These are phyloP conservation scores for Phaffomyces antillensis DNA, from an alignment of 805 yeast genomes.

Conservation along the genomic window DNA sequence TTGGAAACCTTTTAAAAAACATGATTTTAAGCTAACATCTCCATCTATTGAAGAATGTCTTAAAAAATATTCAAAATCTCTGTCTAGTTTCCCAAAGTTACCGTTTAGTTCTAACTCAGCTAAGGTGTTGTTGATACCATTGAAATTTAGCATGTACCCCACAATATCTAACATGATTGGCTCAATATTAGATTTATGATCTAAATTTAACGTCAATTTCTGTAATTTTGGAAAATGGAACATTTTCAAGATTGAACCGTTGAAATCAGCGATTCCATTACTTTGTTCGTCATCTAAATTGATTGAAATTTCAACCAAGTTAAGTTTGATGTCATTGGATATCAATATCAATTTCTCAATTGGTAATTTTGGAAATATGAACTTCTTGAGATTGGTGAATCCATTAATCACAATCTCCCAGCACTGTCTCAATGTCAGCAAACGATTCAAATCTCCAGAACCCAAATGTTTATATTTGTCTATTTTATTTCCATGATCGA, in stretches of 20 bases:
- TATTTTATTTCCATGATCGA: conserved; percentile 16
- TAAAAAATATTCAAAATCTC: conserved; percentile 13
- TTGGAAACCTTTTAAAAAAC: conserved; percentile 9
- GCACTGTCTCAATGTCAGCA: conserved; percentile 15
- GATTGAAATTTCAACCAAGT: conserved; percentile 8
- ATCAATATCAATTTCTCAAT: conserved; percentile 11
- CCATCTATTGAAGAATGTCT: conserved; percentile 11
- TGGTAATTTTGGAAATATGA: conserved; percentile 14
- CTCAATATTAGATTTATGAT: not conserved
- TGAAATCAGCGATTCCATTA: not conserved
- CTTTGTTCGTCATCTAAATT: conserved; percentile 8
- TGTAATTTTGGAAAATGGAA: conserved; percentile 9
- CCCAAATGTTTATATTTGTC: conserved; percentile 14
- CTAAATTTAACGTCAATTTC: conserved; percentile 9
- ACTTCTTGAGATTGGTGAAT: conserved; percentile 10
- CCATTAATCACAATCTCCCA: conserved; percentile 16
- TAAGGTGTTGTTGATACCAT: not conserved
- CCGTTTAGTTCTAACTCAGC: conserved; percentile 17
- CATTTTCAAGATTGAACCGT: not conserved
- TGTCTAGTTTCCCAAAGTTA: conserved; percentile 16
- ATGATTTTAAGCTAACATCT: conserved; percentile 8
- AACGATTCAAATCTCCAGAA: conserved; percentile 8
- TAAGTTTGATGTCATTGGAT: not conserved
- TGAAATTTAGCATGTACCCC: not conserved
- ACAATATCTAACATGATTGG: conserved; percentile 1